A percentile compares a stretch with the other conserved stretches of the same genome.
These are phyloP conservation scores for Musa troglodytarum DNA, from an alignment of 176 grass and related monocot species.

Conservation along the genomic window DNA sequence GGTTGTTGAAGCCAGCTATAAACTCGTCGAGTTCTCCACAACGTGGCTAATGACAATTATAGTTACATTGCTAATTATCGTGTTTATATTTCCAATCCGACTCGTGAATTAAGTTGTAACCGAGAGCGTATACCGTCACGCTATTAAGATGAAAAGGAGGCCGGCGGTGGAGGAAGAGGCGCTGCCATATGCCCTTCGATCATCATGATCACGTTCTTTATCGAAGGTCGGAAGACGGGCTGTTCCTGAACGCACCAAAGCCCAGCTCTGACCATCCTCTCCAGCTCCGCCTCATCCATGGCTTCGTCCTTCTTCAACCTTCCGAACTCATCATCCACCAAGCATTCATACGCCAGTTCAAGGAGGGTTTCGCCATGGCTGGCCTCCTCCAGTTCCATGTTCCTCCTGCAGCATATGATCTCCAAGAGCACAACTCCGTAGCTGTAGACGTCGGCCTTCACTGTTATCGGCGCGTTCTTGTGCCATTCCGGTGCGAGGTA, in stretches of 20 bases:
- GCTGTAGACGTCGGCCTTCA: conserved; percentile 45
- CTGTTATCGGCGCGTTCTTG: conserved; percentile 13
- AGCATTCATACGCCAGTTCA: conserved; percentile 24
- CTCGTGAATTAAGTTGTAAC: too few species aligned
- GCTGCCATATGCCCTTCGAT: conserved; percentile 24
- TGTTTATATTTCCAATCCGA: too few species aligned
- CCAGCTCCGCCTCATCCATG: neutral
- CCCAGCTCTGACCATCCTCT: neutral
- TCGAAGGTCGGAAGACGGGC: conserved; percentile 20
- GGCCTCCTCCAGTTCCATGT: conserved; percentile 28
- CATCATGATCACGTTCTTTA: conserved; percentile 34
- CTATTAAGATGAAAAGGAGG: too few species aligned
- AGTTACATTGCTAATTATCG: too few species aligned
- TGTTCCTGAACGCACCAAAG: conserved; percentile 27
- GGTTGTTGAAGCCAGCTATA: too few species aligned
- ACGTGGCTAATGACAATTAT: too few species aligned
- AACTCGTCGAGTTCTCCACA: too few species aligned
- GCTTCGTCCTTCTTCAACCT: neutral
- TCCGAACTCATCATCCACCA: neutral
- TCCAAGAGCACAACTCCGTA: conserved; percentile 47
- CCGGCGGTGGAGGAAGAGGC: neutral
- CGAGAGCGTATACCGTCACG: too few species aligned
- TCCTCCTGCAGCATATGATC: conserved; percentile 29
- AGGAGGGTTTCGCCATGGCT: conserved; percentile 6
- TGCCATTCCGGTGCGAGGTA: conserved; percentile 26